Percentiles rank a stretch among this genome's conserved stretches.
Conservation (phyloP, 805 yeast species). For the Candida ovalis region DNA sequence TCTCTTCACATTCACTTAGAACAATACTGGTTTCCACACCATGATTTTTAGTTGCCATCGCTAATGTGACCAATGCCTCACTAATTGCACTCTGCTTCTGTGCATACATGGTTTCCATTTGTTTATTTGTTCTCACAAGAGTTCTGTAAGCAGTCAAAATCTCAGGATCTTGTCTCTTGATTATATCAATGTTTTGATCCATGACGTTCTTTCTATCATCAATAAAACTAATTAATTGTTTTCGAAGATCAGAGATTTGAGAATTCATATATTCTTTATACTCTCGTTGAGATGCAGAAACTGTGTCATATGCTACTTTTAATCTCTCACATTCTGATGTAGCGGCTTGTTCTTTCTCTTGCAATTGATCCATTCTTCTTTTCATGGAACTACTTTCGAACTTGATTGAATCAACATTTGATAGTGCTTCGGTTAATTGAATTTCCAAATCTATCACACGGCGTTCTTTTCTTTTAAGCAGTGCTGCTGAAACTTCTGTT, state of each 20-base stretch:
- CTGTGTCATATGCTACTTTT: conserved; percentile 55
- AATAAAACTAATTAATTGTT: conserved; percentile 36
- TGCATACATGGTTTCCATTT: conserved; percentile 46
- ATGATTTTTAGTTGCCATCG: conserved; percentile 41
- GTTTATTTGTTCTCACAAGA: conserved; percentile 41
- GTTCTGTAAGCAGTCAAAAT: conserved; percentile 47
- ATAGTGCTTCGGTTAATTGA: conserved; percentile 45
- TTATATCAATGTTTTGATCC: conserved; percentile 32
- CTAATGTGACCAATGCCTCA: conserved; percentile 41
- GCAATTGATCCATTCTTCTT: conserved; percentile 44
- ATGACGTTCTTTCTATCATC: conserved; percentile 33
- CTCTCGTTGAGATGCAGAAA: conserved; percentile 46
- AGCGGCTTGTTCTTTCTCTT: conserved; percentile 40
- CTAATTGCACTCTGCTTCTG: conserved; percentile 43
- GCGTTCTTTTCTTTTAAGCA: conserved; percentile 67
- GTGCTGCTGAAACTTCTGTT: conserved; percentile 66
- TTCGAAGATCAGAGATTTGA: conserved; percentile 38
- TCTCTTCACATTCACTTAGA: conserved; percentile 43
- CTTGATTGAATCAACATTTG: conserved; percentile 45
- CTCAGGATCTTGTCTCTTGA: conserved; percentile 45
- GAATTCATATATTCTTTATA: conserved; percentile 45
- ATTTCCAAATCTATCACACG: conserved; percentile 63
- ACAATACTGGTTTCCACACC: conserved; percentile 45
- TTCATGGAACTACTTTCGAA: conserved; percentile 48
- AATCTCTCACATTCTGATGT: conserved; percentile 53